Percentiles rank a stretch among this genome's conserved stretches.
Conservation (phyloP, 2,329 filamentous ascomycete species). For the Diaporthe sp. region DNA sequence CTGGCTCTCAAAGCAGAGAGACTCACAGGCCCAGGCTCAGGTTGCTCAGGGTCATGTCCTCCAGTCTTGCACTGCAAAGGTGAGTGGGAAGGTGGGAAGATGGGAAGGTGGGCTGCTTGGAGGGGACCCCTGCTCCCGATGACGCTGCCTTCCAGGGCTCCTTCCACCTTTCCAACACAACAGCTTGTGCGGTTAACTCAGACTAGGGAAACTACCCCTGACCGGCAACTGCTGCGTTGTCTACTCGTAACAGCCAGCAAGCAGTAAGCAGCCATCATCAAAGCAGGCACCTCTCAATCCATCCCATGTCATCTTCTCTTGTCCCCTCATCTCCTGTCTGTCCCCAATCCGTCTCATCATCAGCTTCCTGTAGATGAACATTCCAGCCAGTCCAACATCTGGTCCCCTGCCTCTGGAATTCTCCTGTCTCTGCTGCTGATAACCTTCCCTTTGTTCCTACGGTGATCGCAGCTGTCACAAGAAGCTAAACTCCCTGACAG, state of each 20-base stretch:
- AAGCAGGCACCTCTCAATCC: neutral
- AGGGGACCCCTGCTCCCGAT: slow-evolving; percentile 14
- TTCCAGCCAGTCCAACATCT: neutral
- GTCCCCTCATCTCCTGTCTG: neutral
- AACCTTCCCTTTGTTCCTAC: slow-evolving; percentile 6
- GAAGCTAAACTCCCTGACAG: neutral
- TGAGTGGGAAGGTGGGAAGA: neutral
- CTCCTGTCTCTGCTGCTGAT: neutral
- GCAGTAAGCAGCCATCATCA: slow-evolving; percentile 12
- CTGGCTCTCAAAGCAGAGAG: neutral
- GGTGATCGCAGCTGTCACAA: slow-evolving; percentile 25
- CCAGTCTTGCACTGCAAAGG: neutral
- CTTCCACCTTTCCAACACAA: slow-evolving; percentile 15
- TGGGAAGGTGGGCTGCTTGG: neutral
- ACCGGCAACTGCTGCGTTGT: neutral
- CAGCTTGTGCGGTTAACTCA: neutral
- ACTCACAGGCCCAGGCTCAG: neutral
- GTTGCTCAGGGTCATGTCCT: neutral
- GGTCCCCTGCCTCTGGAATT: slow-evolving; percentile 13
- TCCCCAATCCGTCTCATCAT: neutral
- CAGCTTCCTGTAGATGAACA: neutral
- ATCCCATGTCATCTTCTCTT: neutral
- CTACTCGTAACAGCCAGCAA: slow-evolving; percentile 21
- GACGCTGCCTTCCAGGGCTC: slow-evolving; percentile 19
- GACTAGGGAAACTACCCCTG: neutral